Evolutionary conservation across 2,329 filamentous ascomycete genomes (phyloP), one percentile per base, ranked within the genome.

Genomic region (Xylaria polymorpha): DNA sequence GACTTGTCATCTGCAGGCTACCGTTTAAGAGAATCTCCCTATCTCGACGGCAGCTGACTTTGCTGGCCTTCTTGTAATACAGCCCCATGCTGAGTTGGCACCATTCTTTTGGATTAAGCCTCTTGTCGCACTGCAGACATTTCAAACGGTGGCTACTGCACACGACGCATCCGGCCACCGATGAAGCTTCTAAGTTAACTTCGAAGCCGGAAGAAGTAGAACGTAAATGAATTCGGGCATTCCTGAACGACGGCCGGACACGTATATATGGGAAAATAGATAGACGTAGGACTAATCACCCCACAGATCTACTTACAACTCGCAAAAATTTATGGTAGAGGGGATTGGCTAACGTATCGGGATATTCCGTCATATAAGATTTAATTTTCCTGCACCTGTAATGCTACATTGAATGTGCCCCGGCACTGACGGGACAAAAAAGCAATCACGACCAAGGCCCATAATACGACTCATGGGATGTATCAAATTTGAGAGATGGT

Each of bases 401-500:
- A 29, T 29, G 4, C 25, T 29, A 29, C 25, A 29, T 29, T 29
- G 25, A 29, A 29, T 29, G 4, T 29, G 4, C 25, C 25, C 25
- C 2, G 25, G 4, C 25, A 29, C 2, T 29, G 25, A 29, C 25
- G 2, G 4, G 25, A 29, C 25, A 29, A 29, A 29, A 29, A 29
- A 29, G 25, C 4, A 29, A 29, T 29, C 2, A 29, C 25, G 4
- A 4, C 4, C 25, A 29, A 29, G 25, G 25, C 25, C 4, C 25
- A 29, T 4, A 29, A 29, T 29, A 4, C 25, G 25, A 29, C 25
- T 48, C 9, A 37, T 20, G 3, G 41, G 25, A n/a, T 18, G 50
- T 18, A 15, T 55, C 18, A 63, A 63, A 29, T 29, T 29, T 15
- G 7, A 53, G 9, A 32, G 48, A 62, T 53, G n/a, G n/a, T n/a